Percentiles rank a stretch among this genome's conserved stretches.
Evolutionary conservation across 441 rosid species (phyloP).

Genomic region (Capsella rubella): DNA sequence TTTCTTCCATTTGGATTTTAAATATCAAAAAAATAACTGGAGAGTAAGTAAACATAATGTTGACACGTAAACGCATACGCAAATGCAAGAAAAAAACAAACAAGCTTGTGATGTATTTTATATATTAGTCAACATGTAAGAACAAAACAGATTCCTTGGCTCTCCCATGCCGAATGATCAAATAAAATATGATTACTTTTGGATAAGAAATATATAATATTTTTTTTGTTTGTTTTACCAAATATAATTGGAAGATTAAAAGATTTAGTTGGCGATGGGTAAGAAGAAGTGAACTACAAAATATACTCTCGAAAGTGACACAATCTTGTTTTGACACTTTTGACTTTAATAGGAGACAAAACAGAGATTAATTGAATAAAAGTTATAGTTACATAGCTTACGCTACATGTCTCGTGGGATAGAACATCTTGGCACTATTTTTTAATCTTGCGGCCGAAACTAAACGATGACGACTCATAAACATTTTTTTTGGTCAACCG

Average conservation of each 20-base stretch:
- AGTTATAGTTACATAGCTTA: conserved; percentile 32
- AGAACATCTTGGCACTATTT: conserved; percentile 29
- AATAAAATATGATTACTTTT: conserved; percentile 39
- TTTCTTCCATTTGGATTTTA: background rate
- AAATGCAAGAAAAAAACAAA: conserved; percentile 11
- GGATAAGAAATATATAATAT: conserved; percentile 5
- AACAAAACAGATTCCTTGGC: conserved; percentile 25
- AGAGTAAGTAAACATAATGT: background rate
- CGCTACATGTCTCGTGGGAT: conserved; percentile 38
- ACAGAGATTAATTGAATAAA: background rate
- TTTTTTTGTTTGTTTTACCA: conserved; percentile 38
- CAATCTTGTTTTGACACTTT: conserved; percentile 24
- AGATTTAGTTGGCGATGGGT: conserved; percentile 48
- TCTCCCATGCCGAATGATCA: conserved; percentile 9
- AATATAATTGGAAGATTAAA: conserved; percentile 32
- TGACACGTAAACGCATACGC: conserved; percentile 7
- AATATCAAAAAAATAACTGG: background rate
- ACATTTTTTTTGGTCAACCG: background rate
- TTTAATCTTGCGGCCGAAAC: conserved; percentile 21
- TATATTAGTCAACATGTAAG: conserved; percentile 14
- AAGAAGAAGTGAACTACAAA: conserved; percentile 47
- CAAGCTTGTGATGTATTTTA: conserved; percentile 1
- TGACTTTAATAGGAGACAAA: conserved; percentile 38
- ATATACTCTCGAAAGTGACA: conserved; percentile 37
- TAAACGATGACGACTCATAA: background rate